Evolutionary conservation across 2,329 filamentous ascomycete species (phyloP).

Genomic region (Botryotinia convoluta): DNA sequence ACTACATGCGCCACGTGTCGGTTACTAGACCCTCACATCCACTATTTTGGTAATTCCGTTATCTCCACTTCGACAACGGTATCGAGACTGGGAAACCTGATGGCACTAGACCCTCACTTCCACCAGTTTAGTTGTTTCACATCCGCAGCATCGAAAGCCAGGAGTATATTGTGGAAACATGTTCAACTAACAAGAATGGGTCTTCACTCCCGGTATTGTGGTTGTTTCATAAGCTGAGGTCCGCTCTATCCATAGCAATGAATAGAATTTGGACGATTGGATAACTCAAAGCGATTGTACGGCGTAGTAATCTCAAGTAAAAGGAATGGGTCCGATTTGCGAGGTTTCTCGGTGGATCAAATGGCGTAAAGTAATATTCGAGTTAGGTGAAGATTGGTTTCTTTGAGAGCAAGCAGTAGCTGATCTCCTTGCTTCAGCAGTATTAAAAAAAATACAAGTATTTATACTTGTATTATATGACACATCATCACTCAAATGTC

Average conservation of each 20-base stretch:
- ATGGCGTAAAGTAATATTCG: not conserved
- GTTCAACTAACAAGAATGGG: not conserved
- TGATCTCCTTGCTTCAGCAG: not conserved
- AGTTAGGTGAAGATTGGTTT: not conserved
- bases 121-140: not conserved
- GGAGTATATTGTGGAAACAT: not conserved
- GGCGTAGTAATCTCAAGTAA: too few relatives aligned
- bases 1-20: conserved; percentile 1
- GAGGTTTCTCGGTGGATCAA: not conserved
- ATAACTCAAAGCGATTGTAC: too few relatives aligned
- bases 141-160: not conserved
- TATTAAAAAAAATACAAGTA: too few relatives aligned
- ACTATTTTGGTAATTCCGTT: not conserved
- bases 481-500: not conserved
- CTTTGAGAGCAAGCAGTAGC: too few relatives aligned
- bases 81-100: not conserved
- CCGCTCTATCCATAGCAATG: not conserved
- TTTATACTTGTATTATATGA: not conserved
- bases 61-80: conserved; percentile 2
- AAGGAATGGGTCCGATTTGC: not conserved
- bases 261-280: not conserved
- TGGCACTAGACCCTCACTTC: not conserved
- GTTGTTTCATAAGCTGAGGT: not conserved
- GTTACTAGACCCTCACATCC: conserved; percentile 1
- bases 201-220: not conserved